Evolutionary conservation across 2,329 filamentous ascomycete genomes (phyloP).

Genomic region (Paecilomyces niveus): DNA sequence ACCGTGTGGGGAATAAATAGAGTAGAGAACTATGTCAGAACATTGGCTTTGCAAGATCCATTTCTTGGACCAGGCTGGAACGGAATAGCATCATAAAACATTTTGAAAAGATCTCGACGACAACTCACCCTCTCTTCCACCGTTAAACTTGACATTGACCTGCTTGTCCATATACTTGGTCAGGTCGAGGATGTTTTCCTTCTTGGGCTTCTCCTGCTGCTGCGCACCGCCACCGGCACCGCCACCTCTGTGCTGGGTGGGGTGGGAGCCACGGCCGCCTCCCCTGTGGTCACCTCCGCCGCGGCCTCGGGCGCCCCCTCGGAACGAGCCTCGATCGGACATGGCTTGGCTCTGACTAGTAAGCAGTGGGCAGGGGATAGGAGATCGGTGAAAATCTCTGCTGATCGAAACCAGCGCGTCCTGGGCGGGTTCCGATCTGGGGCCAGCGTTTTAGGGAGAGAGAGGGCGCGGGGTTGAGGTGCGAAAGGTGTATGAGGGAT

Average conservation of each 20-base stretch:
- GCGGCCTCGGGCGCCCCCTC: slow-evolving; percentile 41
- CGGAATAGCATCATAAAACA: too few species aligned
- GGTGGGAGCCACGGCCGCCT: slow-evolving; percentile 35
- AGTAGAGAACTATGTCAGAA: too few species aligned
- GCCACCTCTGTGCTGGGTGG: slow-evolving; percentile 39
- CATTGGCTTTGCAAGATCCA: too few species aligned
- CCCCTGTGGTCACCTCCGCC: slow-evolving; percentile 40
- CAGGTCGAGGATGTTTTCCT: slow-evolving; percentile 96
- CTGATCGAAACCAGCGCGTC: background rate
- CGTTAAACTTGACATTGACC: slow-evolving; percentile 93
- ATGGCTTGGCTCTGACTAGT: slow-evolving; percentile 16
- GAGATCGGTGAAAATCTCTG: background rate
- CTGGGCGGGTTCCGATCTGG: background rate
- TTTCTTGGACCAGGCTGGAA: too few species aligned
- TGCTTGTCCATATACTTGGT: slow-evolving; percentile 96
- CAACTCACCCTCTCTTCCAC: slow-evolving; percentile 73
- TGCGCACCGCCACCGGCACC: slow-evolving; percentile 40
- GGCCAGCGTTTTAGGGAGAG: background rate
- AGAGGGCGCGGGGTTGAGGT: background rate
- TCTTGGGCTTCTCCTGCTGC: slow-evolving; percentile 75
- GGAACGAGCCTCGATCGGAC: slow-evolving; percentile 47
- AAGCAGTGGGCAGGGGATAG: background rate
- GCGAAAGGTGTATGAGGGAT: background rate
- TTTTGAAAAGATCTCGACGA: background rate
- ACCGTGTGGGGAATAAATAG: too few species aligned